Percentiles rank a stretch among this genome's conserved stretches.
These are phyloP conservation scores for Entonaema liquescens DNA, from an alignment of 495 filamentous ascomycete species.

Conservation along the genomic window DNA sequence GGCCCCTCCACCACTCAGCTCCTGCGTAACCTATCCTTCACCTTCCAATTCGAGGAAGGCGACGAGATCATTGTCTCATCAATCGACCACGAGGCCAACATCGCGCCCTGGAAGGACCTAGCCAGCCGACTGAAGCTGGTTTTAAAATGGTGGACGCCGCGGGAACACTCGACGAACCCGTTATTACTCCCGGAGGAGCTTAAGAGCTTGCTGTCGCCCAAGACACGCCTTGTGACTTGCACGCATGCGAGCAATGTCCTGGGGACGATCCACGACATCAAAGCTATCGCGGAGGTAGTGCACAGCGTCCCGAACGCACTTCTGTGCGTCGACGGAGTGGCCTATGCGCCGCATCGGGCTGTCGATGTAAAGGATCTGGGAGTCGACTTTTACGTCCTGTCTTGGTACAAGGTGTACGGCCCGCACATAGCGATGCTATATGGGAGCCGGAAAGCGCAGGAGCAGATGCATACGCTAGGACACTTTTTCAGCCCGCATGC, in stretches of 20 bases:
- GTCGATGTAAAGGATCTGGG: slow-evolving; percentile 71
- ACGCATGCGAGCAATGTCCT: slow-evolving; percentile 77
- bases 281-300: slow-evolving; percentile 61
- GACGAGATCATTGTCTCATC: slow-evolving; percentile 72
- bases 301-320: slow-evolving; percentile 54
- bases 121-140: slow-evolving; percentile 63
- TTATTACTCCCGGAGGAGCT: slow-evolving; percentile 63
- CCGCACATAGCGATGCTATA: slow-evolving; percentile 76
- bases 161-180: slow-evolving; percentile 54
- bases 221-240: slow-evolving; percentile 71
- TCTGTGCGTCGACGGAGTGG: slow-evolving; percentile 68
- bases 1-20: slow-evolving; percentile 77
- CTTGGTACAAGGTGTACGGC: slow-evolving; percentile 81
- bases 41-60: slow-evolving; percentile 64
- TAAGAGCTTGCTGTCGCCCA: slow-evolving; percentile 60
- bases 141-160: slow-evolving; percentile 72
- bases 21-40: slow-evolving; percentile 71
- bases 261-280: slow-evolving; percentile 71
- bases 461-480: slow-evolving; percentile 61
- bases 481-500: slow-evolving; percentile 72
- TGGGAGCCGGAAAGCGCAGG: slow-evolving; percentile 59
- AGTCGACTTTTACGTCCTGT: slow-evolving; percentile 78
- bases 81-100: slow-evolving; percentile 78
- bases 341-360: slow-evolving; percentile 72
- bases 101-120: slow-evolving; percentile 72